phyloP scores from a whole-genome alignment of 345 rosid species.

The Melaleuca alternifolia region DNA sequence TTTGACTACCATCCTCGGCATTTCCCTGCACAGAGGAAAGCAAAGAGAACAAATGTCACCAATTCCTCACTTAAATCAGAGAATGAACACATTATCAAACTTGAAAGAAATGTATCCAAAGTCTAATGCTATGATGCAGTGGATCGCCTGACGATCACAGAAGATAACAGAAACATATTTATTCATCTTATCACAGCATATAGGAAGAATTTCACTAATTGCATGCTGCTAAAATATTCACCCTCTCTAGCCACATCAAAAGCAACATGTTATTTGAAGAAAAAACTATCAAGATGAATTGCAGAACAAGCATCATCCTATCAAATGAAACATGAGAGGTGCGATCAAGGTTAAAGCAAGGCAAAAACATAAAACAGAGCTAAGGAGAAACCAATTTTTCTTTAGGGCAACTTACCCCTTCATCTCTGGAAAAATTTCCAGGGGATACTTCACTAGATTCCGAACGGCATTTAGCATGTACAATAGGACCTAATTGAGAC shows the following conservation, averaged over 20 bases:
- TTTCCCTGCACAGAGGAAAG: constrained; percentile 40
- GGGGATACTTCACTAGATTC: constrained; percentile 58
- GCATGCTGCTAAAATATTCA: not conserved
- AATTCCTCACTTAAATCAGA: not conserved
- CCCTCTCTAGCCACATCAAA: not conserved
- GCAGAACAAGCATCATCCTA: not conserved
- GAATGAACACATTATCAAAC: not conserved
- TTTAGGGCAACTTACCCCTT: constrained; percentile 35
- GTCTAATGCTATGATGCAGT: not conserved
- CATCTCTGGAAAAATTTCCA: constrained; percentile 29
- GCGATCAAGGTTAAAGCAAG: not conserved
- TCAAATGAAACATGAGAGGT: not conserved
- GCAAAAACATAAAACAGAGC: not conserved
- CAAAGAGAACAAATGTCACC: not conserved
- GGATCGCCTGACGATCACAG: not conserved
- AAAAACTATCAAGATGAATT: not conserved
- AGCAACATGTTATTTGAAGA: not conserved
- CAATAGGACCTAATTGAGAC: constrained; percentile 88
- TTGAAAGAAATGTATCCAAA: not conserved
- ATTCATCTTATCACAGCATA: not conserved
- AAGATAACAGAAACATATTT: not conserved
- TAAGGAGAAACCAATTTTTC: not conserved
- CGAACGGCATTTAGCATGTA: constrained; percentile 96
- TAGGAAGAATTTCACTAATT: not conserved
- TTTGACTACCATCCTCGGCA: constrained; percentile 64